These are phyloP conservation scores for Clitopilus passeckerianus DNA, from an alignment of 768 basidiomycete genomes.

Conservation along the genomic window DNA sequence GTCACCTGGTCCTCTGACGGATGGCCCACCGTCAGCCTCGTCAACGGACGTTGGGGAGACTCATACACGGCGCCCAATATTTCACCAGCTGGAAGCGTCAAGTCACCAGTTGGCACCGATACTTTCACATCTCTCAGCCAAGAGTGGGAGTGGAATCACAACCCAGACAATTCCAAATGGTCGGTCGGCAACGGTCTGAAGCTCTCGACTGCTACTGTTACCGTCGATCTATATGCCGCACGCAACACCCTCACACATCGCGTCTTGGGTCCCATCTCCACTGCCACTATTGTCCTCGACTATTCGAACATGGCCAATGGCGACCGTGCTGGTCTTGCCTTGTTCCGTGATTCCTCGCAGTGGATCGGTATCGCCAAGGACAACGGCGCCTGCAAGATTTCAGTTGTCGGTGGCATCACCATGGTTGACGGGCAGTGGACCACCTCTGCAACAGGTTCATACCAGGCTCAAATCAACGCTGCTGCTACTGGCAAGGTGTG, in stretches of 20 bases:
- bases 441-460: slow-evolving; percentile 9
- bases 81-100: slow-evolving; percentile 4
- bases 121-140: slow-evolving; percentile 10
- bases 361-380: slow-evolving; percentile 10
- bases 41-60: slow-evolving; percentile 9
- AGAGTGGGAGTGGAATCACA: slow-evolving; percentile 16
- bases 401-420: slow-evolving; percentile 11
- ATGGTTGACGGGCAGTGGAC: slow-evolving; percentile 10
- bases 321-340: slow-evolving; percentile 13
- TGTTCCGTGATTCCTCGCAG: slow-evolving; percentile 12
- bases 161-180: slow-evolving; percentile 12
- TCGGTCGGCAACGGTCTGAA: slow-evolving; percentile 11
- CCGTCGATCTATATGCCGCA: slow-evolving; percentile 11
- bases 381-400: slow-evolving; percentile 1
- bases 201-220: slow-evolving; percentile 13
- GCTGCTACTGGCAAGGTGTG: slow-evolving; percentile 7
- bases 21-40: slow-evolving; percentile 11
- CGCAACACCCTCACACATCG: slow-evolving; percentile 15
- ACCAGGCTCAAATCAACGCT: slow-evolving; percentile 6
- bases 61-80: slow-evolving; percentile 10
- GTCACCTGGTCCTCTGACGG: slow-evolving; percentile 14
- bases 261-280: slow-evolving; percentile 11
- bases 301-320: slow-evolving; percentile 10
- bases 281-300: slow-evolving; percentile 10
- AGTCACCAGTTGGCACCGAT: slow-evolving; percentile 10